Evolutionary conservation across 768 basidiomycete species (phyloP).

Genomic region (Suillus discolor): DNA sequence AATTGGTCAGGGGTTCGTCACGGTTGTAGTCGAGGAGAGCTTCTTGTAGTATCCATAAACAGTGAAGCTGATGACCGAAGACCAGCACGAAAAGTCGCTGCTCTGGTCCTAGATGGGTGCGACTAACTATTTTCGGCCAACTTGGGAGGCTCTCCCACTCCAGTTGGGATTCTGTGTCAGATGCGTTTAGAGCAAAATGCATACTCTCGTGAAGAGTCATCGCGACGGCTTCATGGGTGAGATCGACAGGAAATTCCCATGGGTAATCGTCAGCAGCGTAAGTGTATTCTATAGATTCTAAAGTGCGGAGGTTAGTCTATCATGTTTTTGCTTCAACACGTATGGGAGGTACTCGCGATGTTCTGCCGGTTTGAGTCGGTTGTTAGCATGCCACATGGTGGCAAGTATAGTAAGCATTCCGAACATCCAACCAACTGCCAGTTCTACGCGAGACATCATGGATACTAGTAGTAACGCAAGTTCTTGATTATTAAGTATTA

Average conservation of each 20-base stretch:
- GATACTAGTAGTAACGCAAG: not conserved
- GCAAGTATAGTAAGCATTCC: not conserved
- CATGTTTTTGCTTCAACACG: not conserved
- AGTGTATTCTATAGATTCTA: not conserved
- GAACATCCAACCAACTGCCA: not conserved
- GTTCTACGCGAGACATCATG: not conserved
- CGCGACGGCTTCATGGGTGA: slow-evolving; percentile 11
- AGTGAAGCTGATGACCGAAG: not conserved
- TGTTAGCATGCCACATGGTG: not conserved
- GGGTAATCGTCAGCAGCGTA: not conserved
- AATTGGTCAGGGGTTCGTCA: not conserved
- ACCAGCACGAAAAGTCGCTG: not conserved
- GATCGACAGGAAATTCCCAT: not conserved
- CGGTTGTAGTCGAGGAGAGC: not conserved
- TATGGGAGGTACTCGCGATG: not conserved
- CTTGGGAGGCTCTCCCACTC: not conserved
- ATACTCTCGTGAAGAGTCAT: slow-evolving; percentile 7
- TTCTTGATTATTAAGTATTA: not conserved
- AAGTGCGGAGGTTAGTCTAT: not conserved
- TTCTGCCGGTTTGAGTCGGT: not conserved
- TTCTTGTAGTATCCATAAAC: not conserved
- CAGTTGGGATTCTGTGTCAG: not conserved
- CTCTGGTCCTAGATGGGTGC: not conserved
- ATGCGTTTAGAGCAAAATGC: not conserved
- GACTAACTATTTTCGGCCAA: not conserved